Evolutionary conservation across 176 grass and related monocot genomes (phyloP), one percentile per base, ranked within the genome.

Genomic region (Aegilops bicornis): DNA sequence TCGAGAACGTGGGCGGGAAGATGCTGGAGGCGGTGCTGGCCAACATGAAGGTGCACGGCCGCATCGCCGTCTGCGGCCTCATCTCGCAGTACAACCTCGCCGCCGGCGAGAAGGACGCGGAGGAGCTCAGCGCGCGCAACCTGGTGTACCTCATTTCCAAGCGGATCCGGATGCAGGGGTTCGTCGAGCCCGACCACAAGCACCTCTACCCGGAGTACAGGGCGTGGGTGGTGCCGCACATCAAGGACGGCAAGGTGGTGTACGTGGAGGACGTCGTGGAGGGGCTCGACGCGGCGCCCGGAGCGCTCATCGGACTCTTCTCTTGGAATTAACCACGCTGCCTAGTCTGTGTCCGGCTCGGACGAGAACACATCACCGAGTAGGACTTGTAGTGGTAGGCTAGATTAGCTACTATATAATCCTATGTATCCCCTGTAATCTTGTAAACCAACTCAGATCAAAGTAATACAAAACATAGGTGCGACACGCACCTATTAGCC

Each of bases 21-120:
- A 94, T 91, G 87, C 88, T 97, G 0, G 95, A 97, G 17, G 92
- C 95, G 1, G 95, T 65, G 42, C 85, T 97, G 36, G 30, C 74
- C 3, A 95, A 97, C 82, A 93, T 97, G 95, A 84, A 66, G 32
- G 17, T 17, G 15, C 31, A 88, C 39, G 95, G 95, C 9, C 89
- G 92, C 16, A 84, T 95, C 70, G 77, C 86, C 32, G 92, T 92
- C 0, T 94, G 92, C 31, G 95, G 95, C 0, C 37, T 94, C 59
- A 92, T 97, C 30, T 97, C 95, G 35, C 95, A 97, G 83, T 97
- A 89, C 73, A 97, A 94, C 67, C 84, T 94, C 3, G 54, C 66
- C 3, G 42, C 93, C 3, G 69, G 23, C 2, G 78, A 92, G 36
- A 25, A 25, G 20, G 90, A 94, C 12, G 78, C 84, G 27, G 71